Evolutionary conservation across 176 grass and related monocot genomes (phyloP).

Genomic region (Paspalum vaginatum): DNA sequence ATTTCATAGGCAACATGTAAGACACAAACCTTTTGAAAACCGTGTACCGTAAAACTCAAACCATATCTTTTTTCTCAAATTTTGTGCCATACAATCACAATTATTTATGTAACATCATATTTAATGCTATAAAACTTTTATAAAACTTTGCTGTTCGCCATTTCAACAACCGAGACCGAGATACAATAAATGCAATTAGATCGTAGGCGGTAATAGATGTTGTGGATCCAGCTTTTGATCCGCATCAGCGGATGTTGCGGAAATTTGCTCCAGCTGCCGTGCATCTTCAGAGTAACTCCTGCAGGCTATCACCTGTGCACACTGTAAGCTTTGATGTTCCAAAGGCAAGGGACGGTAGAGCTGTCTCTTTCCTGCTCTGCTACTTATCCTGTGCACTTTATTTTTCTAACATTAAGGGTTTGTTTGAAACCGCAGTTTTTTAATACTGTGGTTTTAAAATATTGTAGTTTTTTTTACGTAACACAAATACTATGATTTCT

Average conservation of each 20-base stretch:
- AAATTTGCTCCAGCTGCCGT: slow-evolving; percentile 18
- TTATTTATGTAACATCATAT: no score
- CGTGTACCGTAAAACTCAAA: no score
- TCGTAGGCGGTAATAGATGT: background rate
- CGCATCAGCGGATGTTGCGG: background rate
- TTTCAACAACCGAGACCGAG: background rate
- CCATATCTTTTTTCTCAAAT: no score
- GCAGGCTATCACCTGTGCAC: background rate
- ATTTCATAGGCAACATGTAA: no score
- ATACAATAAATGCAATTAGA: slow-evolving; percentile 18
- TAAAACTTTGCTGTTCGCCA: background rate
- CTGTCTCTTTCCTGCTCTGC: background rate
- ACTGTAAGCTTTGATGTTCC: slow-evolving; percentile 18
- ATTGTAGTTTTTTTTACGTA: no score
- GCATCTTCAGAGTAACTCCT: background rate
- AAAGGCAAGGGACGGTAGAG: background rate
- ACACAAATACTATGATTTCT: no score
- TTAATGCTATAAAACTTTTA: no score
- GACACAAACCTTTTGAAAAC: no score
- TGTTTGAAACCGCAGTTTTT: no score
- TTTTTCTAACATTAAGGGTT: no score
- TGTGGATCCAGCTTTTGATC: slow-evolving; percentile 16
- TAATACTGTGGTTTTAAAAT: background rate
- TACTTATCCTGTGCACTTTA: background rate
- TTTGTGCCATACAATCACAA: no score